Percentiles rank a stretch among this genome's conserved stretches.
Conservation (phyloP, 345 rosid species). For the Populus euphratica region DNA sequence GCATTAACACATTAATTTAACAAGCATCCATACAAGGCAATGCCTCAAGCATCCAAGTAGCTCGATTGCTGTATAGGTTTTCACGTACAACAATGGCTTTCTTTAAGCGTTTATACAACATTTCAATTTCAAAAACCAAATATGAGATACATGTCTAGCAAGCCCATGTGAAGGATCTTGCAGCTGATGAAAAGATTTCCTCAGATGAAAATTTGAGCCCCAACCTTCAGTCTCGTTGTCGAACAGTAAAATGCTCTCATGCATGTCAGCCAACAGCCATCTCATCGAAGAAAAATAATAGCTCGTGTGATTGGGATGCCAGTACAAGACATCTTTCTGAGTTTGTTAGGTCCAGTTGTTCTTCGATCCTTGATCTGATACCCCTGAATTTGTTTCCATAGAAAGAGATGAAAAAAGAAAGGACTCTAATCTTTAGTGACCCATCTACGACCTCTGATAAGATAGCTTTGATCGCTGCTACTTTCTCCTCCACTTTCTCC, state of each 20-base stretch:
- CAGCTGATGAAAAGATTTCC: not conserved
- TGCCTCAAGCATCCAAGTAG: not conserved
- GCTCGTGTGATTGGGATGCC: not conserved
- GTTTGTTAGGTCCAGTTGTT: not conserved
- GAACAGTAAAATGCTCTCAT: not conserved
- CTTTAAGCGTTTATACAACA: constrained; percentile 18
- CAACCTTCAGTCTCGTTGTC: constrained; percentile 6
- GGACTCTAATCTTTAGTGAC: constrained; percentile 59
- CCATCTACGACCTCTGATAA: constrained; percentile 78
- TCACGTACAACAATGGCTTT: not conserved
- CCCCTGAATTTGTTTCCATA: not conserved
- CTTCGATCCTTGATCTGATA: not conserved
- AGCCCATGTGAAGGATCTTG: not conserved
- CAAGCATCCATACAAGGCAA: not conserved
- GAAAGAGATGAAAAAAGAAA: not conserved
- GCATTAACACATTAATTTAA: not conserved
- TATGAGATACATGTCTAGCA: not conserved
- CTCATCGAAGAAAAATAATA: not conserved
- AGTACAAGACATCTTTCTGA: not conserved
- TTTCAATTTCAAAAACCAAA: constrained; percentile 6
- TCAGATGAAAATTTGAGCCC: constrained; percentile 7
- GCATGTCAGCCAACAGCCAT: constrained; percentile 9
- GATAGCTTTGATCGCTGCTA: constrained; percentile 80
- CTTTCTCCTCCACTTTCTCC: constrained; percentile 98
- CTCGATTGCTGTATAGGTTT: constrained; percentile 6